These are phyloP conservation scores for Microbotryum saponariae DNA, from an alignment of 1,284 basidiomycete species.

Conservation along the genomic window DNA sequence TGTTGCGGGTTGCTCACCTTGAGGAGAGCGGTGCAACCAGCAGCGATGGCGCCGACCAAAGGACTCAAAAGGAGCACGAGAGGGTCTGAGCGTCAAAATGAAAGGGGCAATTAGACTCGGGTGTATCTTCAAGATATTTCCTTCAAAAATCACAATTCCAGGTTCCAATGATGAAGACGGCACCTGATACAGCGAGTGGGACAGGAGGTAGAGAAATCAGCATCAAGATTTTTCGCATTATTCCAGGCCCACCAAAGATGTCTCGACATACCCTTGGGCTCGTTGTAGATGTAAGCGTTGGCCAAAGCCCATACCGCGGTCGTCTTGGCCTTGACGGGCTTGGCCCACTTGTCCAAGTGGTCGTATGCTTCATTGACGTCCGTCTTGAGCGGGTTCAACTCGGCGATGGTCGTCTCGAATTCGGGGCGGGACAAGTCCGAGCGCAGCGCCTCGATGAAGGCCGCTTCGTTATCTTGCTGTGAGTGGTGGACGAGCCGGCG, in stretches of 20 bases:
- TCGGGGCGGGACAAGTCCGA: constrained; percentile 41
- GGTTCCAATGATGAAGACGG: constrained; percentile 42
- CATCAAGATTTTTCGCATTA: not conserved
- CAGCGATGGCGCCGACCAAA: constrained; percentile 43
- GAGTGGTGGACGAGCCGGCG: not conserved
- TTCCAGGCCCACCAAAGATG: not conserved
- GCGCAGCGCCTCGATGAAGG: constrained; percentile 37
- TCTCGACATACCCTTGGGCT: constrained; percentile 38
- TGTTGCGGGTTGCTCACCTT: constrained; percentile 16
- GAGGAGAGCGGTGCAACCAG: constrained; percentile 41
- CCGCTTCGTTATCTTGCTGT: constrained; percentile 39
- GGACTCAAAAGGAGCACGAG: constrained; percentile 36
- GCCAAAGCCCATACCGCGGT: constrained; percentile 38
- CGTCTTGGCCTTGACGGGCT: constrained; percentile 37
- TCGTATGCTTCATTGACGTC: constrained; percentile 39
- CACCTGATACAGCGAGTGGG: constrained; percentile 25
- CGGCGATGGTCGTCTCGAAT: constrained; percentile 40
- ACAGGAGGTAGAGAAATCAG: not conserved
- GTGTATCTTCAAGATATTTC: not conserved
- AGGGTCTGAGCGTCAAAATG: not conserved
- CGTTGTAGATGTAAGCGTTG: constrained; percentile 38
- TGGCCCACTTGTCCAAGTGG: constrained; percentile 42
- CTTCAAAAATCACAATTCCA: constrained; percentile 36
- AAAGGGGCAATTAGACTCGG: not conserved
- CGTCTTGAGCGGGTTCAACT: constrained; percentile 36